Percentiles rank a stretch among this genome's conserved stretches.
phyloP scores from a whole-genome alignment of 2,329 filamentous ascomycete species.

The Clarireedia homoeocarpa region DNA sequence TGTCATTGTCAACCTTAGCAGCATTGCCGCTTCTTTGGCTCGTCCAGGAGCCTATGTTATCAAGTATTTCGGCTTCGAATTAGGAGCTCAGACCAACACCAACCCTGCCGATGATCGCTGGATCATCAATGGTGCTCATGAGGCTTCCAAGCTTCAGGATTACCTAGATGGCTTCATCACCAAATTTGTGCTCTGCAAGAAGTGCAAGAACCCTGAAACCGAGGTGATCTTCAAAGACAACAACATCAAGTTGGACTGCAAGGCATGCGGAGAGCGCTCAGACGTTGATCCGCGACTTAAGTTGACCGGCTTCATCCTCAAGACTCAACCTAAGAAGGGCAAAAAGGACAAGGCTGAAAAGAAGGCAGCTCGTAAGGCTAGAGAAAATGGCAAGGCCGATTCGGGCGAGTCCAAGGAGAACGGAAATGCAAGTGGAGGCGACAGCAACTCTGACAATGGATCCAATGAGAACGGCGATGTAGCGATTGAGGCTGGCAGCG shows the following conservation, averaged over 20 bases:
- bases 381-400: slow-evolving; percentile 50
- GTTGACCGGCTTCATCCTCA: slow-evolving; percentile 93
- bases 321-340: slow-evolving; percentile 92
- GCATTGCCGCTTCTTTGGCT: slow-evolving; percentile 83
- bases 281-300: slow-evolving; percentile 91
- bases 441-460: slow-evolving; percentile 55
- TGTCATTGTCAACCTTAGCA: slow-evolving; percentile 93
- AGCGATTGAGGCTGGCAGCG: slow-evolving; percentile 65
- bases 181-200: slow-evolving; percentile 98
- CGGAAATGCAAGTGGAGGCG: slow-evolving; percentile 50
- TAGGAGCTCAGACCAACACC: slow-evolving; percentile 96
- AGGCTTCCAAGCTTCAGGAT: slow-evolving; percentile 91
- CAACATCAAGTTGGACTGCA: slow-evolving; percentile 90
- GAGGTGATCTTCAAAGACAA: slow-evolving; percentile 93
- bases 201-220: slow-evolving; percentile 99
- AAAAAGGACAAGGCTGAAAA: slow-evolving; percentile 95
- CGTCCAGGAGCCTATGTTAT: slow-evolving; percentile 92
- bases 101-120: slow-evolving; percentile 96
- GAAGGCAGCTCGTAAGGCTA: slow-evolving; percentile 87
- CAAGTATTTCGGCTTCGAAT: slow-evolving; percentile 99
- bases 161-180: slow-evolving; percentile 97
- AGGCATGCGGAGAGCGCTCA: slow-evolving; percentile 90
- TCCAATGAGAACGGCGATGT: slow-evolving; percentile 38
- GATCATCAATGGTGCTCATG: slow-evolving; percentile 99
- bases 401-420: slow-evolving; percentile 40